A percentile compares a stretch with the other conserved stretches of the same genome.
Evolutionary conservation across 2,329 filamentous ascomycete genomes (phyloP).

Genomic region (Ramularia endophylla): DNA sequence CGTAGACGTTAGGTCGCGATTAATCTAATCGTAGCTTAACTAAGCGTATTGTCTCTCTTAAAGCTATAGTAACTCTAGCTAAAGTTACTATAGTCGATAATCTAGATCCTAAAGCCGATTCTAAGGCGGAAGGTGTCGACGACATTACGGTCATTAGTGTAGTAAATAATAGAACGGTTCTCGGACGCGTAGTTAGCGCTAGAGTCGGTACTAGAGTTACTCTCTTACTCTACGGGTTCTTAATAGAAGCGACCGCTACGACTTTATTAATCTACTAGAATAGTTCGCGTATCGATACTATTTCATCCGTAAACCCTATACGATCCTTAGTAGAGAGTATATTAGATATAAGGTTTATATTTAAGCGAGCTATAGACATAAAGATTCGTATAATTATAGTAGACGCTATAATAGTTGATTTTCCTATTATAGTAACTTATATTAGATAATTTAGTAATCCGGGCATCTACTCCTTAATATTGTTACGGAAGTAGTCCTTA

Average conservation of each 20-base stretch:
- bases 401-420: not conserved
- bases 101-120: too few relatives aligned
- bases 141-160: not conserved
- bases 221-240: too few relatives aligned
- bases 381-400: not conserved
- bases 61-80: too few relatives aligned
- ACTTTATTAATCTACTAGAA: not conserved
- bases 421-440: not conserved
- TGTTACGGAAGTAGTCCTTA: not conserved
- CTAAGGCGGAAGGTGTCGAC: too few relatives aligned
- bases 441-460: too few relatives aligned
- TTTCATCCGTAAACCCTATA: not conserved
- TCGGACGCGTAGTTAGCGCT: not conserved
- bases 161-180: not conserved
- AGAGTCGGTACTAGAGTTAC: not conserved
- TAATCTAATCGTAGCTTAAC: too few relatives aligned
- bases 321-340: not conserved
- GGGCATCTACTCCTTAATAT: not conserved
- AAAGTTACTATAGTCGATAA: too few relatives aligned
- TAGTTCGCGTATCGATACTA: not conserved
- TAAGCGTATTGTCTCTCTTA: too few relatives aligned
- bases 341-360: slow-evolving; percentile 2
- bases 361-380: not conserved
- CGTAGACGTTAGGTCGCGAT: not conserved
- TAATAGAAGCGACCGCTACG: not conserved